A percentile compares a stretch with the other conserved stretches of the same genome.
Conservation (phyloP, 345 rosid genomes). For the Syzygium oleosum region DNA sequence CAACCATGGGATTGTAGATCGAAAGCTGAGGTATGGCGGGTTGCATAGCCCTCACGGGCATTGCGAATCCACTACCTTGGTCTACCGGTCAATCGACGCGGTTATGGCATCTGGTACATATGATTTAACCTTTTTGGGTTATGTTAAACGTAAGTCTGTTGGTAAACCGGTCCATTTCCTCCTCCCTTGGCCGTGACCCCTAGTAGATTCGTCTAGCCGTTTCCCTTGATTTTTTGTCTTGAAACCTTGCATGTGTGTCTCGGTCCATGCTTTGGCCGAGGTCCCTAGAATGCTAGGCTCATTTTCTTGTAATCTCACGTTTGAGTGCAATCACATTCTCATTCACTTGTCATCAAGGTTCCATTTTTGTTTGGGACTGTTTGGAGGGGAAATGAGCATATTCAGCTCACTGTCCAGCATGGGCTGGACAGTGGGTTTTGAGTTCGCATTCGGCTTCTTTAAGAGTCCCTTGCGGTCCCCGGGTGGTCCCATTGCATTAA, state of each 20-base stretch:
- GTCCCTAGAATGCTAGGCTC: background rate
- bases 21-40: background rate
- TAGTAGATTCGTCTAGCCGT: background rate
- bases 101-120: background rate
- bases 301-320: background rate
- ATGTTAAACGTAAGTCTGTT: background rate
- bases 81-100: background rate
- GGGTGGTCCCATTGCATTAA: background rate
- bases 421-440: background rate
- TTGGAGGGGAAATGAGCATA: background rate
- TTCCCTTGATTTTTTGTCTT: background rate
- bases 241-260: background rate
- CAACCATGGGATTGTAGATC: background rate
- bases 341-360: background rate
- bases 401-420: background rate
- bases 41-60: background rate
- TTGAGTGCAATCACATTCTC: background rate
- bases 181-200: background rate
- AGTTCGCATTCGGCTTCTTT: no score
- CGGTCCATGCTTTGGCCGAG: background rate
- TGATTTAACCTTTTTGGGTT: background rate
- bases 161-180: background rate
- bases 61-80: background rate
- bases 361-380: background rate
- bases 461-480: no score